phyloP scores from a whole-genome alignment of 2,329 filamentous ascomycete genomes.

The Stagonosporopsis cucurbitacearum region DNA sequence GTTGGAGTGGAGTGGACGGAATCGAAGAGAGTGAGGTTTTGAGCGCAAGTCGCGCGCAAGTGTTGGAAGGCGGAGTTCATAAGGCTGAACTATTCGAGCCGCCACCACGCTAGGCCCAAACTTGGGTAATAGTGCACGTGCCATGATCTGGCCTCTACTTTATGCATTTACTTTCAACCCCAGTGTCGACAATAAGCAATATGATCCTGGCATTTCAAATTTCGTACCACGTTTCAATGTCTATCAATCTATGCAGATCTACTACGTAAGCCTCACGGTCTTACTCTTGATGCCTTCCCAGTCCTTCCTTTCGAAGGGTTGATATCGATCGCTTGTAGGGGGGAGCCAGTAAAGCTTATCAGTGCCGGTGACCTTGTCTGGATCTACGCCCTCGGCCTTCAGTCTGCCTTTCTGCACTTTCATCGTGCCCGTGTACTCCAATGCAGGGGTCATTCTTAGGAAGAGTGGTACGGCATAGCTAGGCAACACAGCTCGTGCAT shows the following conservation, averaged over 20 bases:
- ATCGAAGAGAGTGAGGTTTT: neutral
- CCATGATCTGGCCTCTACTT: too few species aligned
- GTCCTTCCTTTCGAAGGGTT: conserved; percentile 49
- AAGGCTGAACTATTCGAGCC: conserved; percentile 12
- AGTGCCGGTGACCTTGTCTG: conserved; percentile 47
- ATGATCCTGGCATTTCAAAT: neutral
- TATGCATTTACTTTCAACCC: neutral
- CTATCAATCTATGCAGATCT: neutral
- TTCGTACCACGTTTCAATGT: neutral
- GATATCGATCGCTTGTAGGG: conserved; percentile 40
- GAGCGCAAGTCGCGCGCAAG: neutral
- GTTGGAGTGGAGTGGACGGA: neutral
- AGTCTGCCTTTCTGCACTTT: conserved; percentile 55
- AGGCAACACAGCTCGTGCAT: conserved; percentile 50
- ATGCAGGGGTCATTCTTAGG: conserved; percentile 46
- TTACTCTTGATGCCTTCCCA: conserved; percentile 43
- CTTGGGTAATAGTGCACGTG: neutral
- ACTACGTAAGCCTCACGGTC: conserved; percentile 34
- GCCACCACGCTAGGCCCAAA: conserved; percentile 9
- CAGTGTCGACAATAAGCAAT: neutral
- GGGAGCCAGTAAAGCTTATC: conserved; percentile 54
- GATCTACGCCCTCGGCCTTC: conserved; percentile 53
- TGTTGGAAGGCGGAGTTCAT: conserved; percentile 4
- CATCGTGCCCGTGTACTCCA: conserved; percentile 56
- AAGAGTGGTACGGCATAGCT: conserved; percentile 57